phyloP scores from a whole-genome alignment of 2,329 filamentous ascomycete genomes.

The Alternaria arborescens region DNA sequence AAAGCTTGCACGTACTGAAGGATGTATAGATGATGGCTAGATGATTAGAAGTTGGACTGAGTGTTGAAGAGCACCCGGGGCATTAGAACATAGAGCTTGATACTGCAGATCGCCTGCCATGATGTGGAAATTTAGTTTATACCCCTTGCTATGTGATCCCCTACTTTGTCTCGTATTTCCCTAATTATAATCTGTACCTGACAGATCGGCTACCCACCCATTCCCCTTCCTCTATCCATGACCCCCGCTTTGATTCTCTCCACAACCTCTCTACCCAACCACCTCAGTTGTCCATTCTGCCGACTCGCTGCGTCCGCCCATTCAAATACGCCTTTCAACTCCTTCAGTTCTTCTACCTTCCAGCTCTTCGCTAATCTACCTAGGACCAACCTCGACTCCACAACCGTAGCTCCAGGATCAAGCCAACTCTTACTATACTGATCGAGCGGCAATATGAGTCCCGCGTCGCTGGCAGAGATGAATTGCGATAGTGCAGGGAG shows the following conservation, averaged over 20 bases:
- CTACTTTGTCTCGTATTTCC: neutral
- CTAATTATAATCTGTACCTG: neutral
- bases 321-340: conserved; percentile 69
- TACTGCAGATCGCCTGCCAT: neutral
- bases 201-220: conserved; percentile 16
- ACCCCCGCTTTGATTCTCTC: conserved; percentile 63
- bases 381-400: conserved; percentile 78
- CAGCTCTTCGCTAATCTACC: conserved; percentile 58
- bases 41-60: neutral
- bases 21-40: neutral
- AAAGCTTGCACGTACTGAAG: neutral
- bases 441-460: conserved; percentile 53
- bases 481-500: conserved; percentile 62
- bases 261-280: conserved; percentile 66
- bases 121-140: neutral
- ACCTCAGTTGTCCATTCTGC: conserved; percentile 55
- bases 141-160: neutral
- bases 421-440: conserved; percentile 57
- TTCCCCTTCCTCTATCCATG: conserved; percentile 48
- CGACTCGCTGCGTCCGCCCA: conserved; percentile 64
- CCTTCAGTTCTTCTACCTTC: conserved; percentile 59
- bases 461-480: conserved; percentile 66
- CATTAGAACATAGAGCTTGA: too few relatives aligned
- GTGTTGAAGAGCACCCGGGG: too few relatives aligned
- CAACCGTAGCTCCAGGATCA: conserved; percentile 65